Percentiles rank a stretch among this genome's conserved stretches.
Evolutionary conservation across 2,329 filamentous ascomycete species (phyloP).

Genomic region (Diaporthe eres): DNA sequence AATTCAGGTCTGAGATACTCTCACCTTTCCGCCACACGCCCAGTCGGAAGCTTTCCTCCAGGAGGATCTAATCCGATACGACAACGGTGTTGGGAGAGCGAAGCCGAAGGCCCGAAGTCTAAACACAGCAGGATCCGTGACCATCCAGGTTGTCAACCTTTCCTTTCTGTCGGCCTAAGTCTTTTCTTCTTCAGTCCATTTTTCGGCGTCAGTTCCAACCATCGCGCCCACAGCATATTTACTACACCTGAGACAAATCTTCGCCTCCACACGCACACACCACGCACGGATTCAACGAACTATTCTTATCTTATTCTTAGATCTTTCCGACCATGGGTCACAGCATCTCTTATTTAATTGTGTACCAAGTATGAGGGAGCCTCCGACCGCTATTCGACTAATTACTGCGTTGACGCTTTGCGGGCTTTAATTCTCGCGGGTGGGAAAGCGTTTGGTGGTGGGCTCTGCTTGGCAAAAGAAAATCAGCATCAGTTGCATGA

Average conservation of each 20-base stretch:
- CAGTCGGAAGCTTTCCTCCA: not conserved
- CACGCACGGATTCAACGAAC: not conserved
- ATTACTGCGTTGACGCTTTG: not conserved
- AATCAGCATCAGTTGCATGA: not conserved
- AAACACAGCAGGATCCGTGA: not conserved
- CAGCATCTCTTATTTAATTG: constrained; percentile 7
- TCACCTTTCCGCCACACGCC: not conserved
- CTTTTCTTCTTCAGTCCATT: not conserved
- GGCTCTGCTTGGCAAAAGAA: not conserved
- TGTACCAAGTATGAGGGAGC: not conserved
- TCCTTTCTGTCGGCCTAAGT: not conserved
- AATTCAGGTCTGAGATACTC: not conserved
- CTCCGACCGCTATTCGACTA: not conserved
- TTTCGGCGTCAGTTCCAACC: not conserved
- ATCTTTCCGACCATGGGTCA: not conserved
- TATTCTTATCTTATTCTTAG: constrained; percentile 24
- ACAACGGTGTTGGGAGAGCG: not conserved
- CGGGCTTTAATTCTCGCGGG: not conserved
- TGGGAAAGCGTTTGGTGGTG: not conserved
- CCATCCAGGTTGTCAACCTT: not conserved
- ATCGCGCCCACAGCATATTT: constrained; percentile 23
- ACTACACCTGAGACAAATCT: constrained; percentile 4
- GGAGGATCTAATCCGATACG: not conserved
- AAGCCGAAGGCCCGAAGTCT: not conserved
- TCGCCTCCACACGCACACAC: not conserved